Base-by-base conservation (phyloP, 2,329 filamentous ascomycete genomes). In the Cladosporium austrohemisphaericum region DNA sequence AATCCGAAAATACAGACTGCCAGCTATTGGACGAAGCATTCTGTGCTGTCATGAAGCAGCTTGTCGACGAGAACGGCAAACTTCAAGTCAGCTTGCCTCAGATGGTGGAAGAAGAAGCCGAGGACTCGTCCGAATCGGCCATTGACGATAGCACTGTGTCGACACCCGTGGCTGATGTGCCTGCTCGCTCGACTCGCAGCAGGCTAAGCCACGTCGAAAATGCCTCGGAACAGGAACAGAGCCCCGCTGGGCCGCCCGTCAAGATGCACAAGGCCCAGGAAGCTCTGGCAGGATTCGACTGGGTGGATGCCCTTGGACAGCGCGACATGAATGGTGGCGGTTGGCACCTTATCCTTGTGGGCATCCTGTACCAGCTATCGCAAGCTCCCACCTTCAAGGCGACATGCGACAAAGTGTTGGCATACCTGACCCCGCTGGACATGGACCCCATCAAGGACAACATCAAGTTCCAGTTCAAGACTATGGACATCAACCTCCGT, bases 21-120 rank as follows among this genome's bases (percentile, higher is more conserved):
- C 86, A 96, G 64, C 74, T 98, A 1, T 84, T 96, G 57, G 84
- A 88, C 41, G 93, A 98, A 66, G 80, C 93, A 4, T 92, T 97
- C 67, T 98, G 93, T 65, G 84, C 92, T 0, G 82, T 96, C 3
- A 72, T 98, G 52, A 96, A 95, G 65, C 80, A 90, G 23, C 75
- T 97, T 18, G 88, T 97, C 35, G 83, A 85, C 58, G 78, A 83
- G 0, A 84, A 91, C 52, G 92, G 91, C 5, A 86, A 88, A 57
- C 75, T 95, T 9, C 83, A 91, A 54, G 84, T 94, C 11, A 80
- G 80, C 10, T 73, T 96, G 5, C 90, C 89, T 0, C 85, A 88
- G 44, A 74, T 91, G 44, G 82, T 86, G 1, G 82, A 86, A 10
- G 83, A 86, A 0, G 83, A 85, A 1, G 84, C 86, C 0, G 82